Conservation (phyloP, 805 yeast genomes). For the Naumovozyma dairenensis region DNA sequence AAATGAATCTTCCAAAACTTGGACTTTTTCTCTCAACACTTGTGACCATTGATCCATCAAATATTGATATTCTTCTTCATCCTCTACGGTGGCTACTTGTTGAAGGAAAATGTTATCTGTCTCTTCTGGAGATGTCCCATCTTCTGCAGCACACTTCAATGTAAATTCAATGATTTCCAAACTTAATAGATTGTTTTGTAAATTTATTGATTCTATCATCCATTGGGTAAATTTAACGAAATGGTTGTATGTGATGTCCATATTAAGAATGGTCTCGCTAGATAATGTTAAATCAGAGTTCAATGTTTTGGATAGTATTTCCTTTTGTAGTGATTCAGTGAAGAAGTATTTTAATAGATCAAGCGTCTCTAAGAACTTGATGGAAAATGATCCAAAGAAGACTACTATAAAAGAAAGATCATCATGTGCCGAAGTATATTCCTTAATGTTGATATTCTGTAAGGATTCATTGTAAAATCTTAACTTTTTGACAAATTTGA, state of each 20-base stretch:
- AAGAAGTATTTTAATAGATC: constrained; percentile 26
- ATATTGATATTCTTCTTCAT: constrained; percentile 16
- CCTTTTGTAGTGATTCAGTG: constrained; percentile 27
- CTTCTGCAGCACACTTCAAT: constrained; percentile 25
- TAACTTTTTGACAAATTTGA: constrained; percentile 28
- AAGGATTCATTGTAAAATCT: constrained; percentile 26
- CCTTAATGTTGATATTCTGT: constrained; percentile 5
- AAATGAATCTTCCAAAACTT: constrained; percentile 11
- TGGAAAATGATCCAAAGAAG: constrained; percentile 16
- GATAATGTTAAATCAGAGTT: constrained; percentile 19
- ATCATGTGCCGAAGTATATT: not conserved
- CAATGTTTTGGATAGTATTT: constrained; percentile 27
- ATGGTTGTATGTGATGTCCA: constrained; percentile 26
- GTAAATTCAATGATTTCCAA: constrained; percentile 26
- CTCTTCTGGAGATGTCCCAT: constrained; percentile 20
- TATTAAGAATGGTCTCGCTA: constrained; percentile 13
- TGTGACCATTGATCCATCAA: constrained; percentile 21
- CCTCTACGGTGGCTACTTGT: constrained; percentile 21
- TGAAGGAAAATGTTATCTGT: constrained; percentile 27
- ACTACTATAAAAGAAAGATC: constrained; percentile 7
- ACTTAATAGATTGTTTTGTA: constrained; percentile 11
- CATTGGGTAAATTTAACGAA: constrained; percentile 29
- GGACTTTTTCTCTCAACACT: constrained; percentile 13
- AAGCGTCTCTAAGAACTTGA: constrained; percentile 21
- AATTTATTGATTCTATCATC: constrained; percentile 25